A percentile compares a stretch with the other conserved stretches of the same genome.
Evolutionary conservation across 441 rosid genomes (phyloP).

Genomic region (Flueggea neowawraea): DNA sequence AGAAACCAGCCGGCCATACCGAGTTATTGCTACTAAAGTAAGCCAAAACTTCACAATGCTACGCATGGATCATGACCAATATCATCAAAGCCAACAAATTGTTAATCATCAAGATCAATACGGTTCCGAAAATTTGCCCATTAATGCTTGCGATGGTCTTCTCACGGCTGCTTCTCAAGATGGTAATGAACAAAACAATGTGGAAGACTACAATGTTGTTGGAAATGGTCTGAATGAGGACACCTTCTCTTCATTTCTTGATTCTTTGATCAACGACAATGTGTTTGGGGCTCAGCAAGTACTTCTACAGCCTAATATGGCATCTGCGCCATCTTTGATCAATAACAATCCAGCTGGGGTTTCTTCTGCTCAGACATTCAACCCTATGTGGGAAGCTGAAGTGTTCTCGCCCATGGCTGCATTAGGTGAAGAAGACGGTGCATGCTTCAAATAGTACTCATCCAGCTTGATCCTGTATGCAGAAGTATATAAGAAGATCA

Average conservation of each 20-base stretch:
- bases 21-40: conserved; percentile 16
- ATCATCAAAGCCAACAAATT: conserved; percentile 6
- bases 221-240: conserved; percentile 40
- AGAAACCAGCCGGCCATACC: conserved; percentile 9
- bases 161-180: conserved; percentile 15
- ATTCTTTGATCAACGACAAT: conserved; percentile 61
- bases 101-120: neutral
- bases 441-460: neutral
- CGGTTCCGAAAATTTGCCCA: conserved; percentile 5
- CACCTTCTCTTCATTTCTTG: conserved; percentile 58
- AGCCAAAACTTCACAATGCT: neutral
- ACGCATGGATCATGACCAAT: conserved; percentile 10
- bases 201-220: conserved; percentile 1
- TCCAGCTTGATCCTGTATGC: conserved; percentile 6
- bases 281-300: conserved; percentile 25
- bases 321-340: neutral
- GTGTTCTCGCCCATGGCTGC: conserved; percentile 15
- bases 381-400: conserved; percentile 22
- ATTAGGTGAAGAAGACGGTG: conserved; percentile 14
- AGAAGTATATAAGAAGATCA: too few relatives aligned
- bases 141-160: conserved; percentile 6
- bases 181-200: conserved; percentile 10
- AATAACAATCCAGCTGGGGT: neutral
- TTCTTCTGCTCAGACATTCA: conserved; percentile 10
- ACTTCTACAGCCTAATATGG: neutral